Percentiles rank a stretch among this genome's conserved stretches.
Evolutionary conservation across 257 asterid species (phyloP).

Genomic region (Orobanche coerulescens): DNA sequence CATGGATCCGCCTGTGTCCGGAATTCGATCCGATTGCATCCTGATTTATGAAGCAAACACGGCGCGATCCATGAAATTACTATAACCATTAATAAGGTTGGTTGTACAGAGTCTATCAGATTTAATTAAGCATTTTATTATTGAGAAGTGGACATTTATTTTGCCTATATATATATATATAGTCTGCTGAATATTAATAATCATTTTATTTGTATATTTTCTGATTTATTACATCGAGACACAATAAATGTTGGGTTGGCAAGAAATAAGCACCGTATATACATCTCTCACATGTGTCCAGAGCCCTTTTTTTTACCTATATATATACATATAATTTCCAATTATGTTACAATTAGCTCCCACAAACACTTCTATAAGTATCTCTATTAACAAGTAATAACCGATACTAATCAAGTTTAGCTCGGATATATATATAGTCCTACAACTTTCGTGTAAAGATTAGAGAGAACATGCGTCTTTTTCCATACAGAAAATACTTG

Average conservation of each 20-base stretch:
- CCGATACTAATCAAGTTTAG: no score
- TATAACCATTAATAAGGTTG: slow-evolving; percentile 21
- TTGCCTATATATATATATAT: slow-evolving; percentile 16
- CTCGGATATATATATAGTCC: no score
- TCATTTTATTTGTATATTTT: neutral
- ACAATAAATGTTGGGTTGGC: neutral
- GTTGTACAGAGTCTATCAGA: slow-evolving; percentile 24
- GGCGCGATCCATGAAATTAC: slow-evolving; percentile 21
- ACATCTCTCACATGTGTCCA: neutral
- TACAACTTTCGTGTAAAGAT: neutral
- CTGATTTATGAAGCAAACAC: neutral
- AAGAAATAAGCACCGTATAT: neutral
- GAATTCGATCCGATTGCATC: neutral
- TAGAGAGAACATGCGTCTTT: neutral
- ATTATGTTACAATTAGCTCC: neutral
- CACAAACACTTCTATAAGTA: neutral
- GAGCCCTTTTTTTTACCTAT: no score
- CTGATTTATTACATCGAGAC: neutral
- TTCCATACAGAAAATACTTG: neutral
- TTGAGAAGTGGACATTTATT: neutral
- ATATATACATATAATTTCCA: neutral
- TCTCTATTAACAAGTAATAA: neutral
- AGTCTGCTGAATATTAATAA: neutral
- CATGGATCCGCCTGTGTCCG: no score
- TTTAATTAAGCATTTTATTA: slow-evolving; percentile 1